Evolutionary conservation across 352 stramenopile species (phyloP), one percentile per base, ranked within the genome.

Genomic region (Phytophthora capsici): DNA sequence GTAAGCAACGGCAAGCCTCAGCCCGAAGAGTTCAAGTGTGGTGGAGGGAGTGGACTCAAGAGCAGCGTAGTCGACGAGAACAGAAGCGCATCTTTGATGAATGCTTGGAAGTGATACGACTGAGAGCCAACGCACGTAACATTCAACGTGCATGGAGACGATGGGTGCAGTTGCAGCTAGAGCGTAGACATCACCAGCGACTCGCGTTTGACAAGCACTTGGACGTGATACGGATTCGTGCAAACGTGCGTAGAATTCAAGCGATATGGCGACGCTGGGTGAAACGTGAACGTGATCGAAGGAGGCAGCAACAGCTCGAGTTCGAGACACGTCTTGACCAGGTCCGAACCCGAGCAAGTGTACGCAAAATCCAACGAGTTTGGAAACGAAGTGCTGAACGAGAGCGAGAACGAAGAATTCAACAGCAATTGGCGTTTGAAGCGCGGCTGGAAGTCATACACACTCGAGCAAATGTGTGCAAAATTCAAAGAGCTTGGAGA

Each of bases 221-320:
- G 19, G 19, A 69, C 22, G 14, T 17, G 14, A 46, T 69, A 20
- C 38, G 46, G 6, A 16, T 20, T 45, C 55, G 48, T 22, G 23
- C 55, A 3, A 61, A 51, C 17, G 47, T 43, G 1, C 57, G 70
- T 13, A 60, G 53, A n/a, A 59, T 79, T n/a, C 73, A 82, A 43
- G 6, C 32, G 4, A 48, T 40, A 12, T 79, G 67, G 63, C 34
- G 58, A 32, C 22, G 17, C 3, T 79, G 66, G 66, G 40, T 51
- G 0, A 41, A 44, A 28, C 49, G 38, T 22, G 50, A 56, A n/a
- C 44, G 46, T 37, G 41, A 36, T 4, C 46, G 36, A 44, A 61
- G 19, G 5, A 5, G 25, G 10, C 43, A 44, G 16, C 57, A 53
- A 22, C 49, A 57, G 6, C 5, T 55, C 6, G 43, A 2, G 9